Evolutionary conservation across 495 filamentous ascomycete species (phyloP), one percentile per base, ranked within the genome.

Genomic region (Penicillium fimorum): DNA sequence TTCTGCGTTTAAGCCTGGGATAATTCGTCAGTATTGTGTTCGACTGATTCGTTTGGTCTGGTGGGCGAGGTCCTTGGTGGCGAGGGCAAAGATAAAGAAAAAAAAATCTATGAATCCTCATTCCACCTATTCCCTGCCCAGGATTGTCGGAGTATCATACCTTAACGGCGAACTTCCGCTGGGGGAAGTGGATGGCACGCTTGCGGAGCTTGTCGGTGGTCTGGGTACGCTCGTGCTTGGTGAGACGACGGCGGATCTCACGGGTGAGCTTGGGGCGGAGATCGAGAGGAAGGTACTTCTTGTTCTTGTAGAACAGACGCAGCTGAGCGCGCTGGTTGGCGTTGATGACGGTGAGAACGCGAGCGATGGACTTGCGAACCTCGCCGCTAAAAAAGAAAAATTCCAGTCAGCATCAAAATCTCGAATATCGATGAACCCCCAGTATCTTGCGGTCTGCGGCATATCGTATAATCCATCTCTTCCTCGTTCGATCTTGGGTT

Each of bases 131-230:
- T 47, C 41, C 20, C 18, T 27, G 25, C n/a, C 27, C 25, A 11
- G 33, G 44, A 17, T 41, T 52, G 35, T 49, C 24, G 25, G 29
- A 40, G 17, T 33, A 42, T 68, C 80, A 67, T 85, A 92, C 94
- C 92, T 96, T 99, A 72, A 99, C 86, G 73, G 95, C 95, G 79
- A 84, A 99, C 80, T 96, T 97, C 76, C 95, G 84, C 84, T 93
- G 90, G 50, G 95, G 94, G 85, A 98, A 99, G 82, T 99, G 95
- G 66, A 82, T 86, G 70, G 83, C 67, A 79, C 90, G 87, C 90
- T 99, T 99, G 82, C 87, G 87, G 76, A 91, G 87, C 84, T 92
- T 93, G 79, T 91, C 87, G 62, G 92, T 87, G 66, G 84, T 78
- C 69, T 82, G 81, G 66, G 84, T 80, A 60, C 85, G 83, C 81